Evolutionary conservation across 2,329 filamentous ascomycete species (phyloP).

Genomic region (Xylaria sp.): DNA sequence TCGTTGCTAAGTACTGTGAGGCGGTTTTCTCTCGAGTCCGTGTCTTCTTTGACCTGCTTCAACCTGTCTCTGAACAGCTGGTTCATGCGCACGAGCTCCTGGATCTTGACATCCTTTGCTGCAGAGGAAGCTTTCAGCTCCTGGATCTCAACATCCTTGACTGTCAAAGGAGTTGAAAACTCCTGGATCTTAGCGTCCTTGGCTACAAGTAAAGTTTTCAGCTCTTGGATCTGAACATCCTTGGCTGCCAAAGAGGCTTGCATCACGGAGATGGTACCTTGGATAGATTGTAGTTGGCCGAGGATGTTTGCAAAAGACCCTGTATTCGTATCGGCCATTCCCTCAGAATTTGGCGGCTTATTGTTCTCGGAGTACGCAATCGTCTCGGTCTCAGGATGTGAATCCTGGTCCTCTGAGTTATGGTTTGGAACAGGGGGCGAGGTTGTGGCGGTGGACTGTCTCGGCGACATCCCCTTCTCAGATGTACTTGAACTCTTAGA

Average conservation of each 20-base stretch:
- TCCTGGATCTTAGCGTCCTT: slow-evolving; percentile 4
- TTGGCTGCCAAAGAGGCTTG: not conserved
- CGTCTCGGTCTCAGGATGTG: too few relatives aligned
- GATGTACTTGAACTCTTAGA: too few relatives aligned
- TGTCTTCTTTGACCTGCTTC: too few relatives aligned
- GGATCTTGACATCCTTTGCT: slow-evolving; percentile 5
- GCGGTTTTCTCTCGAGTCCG: slow-evolving; percentile 4
- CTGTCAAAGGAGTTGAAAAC: not conserved
- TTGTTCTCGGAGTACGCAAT: too few relatives aligned
- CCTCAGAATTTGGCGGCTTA: not conserved
- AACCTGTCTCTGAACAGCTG: too few relatives aligned
- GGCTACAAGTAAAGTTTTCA: not conserved
- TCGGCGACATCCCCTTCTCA: too few relatives aligned
- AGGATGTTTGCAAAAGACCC: not conserved
- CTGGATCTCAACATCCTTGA: slow-evolving; percentile 7
- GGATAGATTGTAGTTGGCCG: not conserved
- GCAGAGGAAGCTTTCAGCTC: not conserved
- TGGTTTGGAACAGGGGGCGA: too few relatives aligned
- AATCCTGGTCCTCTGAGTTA: too few relatives aligned
- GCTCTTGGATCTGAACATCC: slow-evolving; percentile 4
- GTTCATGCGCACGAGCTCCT: slow-evolving; percentile 1
- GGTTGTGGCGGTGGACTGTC: too few relatives aligned
- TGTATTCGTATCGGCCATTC: not conserved
- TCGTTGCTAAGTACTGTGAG: slow-evolving; percentile 5
- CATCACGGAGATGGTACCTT: not conserved